Base-by-base conservation (phyloP, 2,329 filamentous ascomycete species). In the Cadophora sp. region DNA sequence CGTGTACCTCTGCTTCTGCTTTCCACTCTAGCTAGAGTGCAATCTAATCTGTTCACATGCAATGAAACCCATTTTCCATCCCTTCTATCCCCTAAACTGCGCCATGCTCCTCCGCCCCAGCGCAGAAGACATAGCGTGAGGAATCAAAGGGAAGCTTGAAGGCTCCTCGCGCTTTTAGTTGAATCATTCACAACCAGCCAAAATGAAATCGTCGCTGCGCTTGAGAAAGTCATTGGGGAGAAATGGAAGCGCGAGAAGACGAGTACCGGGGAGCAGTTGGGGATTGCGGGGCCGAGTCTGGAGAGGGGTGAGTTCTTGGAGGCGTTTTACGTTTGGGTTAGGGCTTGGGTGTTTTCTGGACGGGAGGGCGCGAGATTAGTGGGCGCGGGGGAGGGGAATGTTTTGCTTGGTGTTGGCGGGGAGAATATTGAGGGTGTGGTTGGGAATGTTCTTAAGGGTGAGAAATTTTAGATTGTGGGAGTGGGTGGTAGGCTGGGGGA, bases 161-260 rank as follows among this genome's bases (percentile, higher is more conserved):
- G n/a, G n/a, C n/a, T n/a, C n/a, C n/a, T n/a, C n/a, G n/a, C n/a
- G n/a, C n/a, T n/a, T n/a, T n/a, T n/a, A 68, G 72, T 78, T 46
- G 69, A 73, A 27, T 78, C 77, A 2, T 78, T 79, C 63, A 62
- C 69, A 19, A 72, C 75, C 4, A 77, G 74, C 14, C 79, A 80
- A 71, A 76, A 74, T 12, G 75, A 79, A 31, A 65, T 80, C 14
- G 72, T 80, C 5, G 70, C 68, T 2, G 71, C 73, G 34, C 74
- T 74, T 7, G 71, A 77, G 68, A 64, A 70, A 31, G 76, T 65
- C 9, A 77, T 75, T 24, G 76, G 75, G 0, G 72, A 74, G 22
- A 73, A 66, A 46, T 80, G 78, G 76, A 72, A 59, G 1, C 69
- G 76, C 2, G 64, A 34, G 4, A 53, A 67, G 19, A 56, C 58